Evolutionary conservation across 352 stramenopile species (phyloP).

Genomic region (Phytophthora megakarya): DNA sequence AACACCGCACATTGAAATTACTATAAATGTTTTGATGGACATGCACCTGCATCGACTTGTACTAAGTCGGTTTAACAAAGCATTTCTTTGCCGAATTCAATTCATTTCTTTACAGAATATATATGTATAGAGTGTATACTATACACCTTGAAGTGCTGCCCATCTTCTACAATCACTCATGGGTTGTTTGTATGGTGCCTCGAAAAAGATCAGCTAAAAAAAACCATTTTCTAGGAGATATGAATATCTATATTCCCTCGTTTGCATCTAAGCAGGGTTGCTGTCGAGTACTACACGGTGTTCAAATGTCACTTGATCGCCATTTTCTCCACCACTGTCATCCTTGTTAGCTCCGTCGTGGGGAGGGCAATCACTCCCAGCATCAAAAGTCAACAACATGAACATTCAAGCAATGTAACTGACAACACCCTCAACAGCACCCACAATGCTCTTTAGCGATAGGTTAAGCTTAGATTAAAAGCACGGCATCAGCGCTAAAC

Average conservation of each 20-base stretch:
- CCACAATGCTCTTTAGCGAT: background rate
- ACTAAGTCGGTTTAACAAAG: constrained; percentile 8
- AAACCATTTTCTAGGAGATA: too few species aligned
- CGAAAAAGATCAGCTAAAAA: background rate
- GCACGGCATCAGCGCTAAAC: constrained; percentile 8
- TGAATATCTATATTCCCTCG: too few species aligned
- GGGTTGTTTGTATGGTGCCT: background rate
- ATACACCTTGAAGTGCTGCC: constrained; percentile 12
- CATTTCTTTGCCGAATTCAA: constrained; percentile 10
- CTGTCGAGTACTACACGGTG: too few species aligned
- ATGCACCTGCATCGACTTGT: too few species aligned
- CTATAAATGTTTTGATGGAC: too few species aligned
- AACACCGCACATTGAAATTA: too few species aligned
- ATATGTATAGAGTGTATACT: constrained; percentile 6
- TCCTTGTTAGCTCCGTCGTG: too few species aligned
- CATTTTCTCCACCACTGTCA: too few species aligned
- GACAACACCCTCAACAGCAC: background rate
- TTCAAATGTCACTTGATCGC: too few species aligned
- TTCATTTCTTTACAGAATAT: constrained; percentile 1
- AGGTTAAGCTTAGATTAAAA: background rate
- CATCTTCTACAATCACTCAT: constrained; percentile 12
- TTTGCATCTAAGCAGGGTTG: too few species aligned
- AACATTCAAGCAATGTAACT: background rate
- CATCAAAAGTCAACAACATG: too few species aligned
- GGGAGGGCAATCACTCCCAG: too few species aligned